Percentiles rank a stretch among this genome's conserved stretches.
Conservation (phyloP, 2,329 filamentous ascomycete species). For the Aspergillus sp. region DNA sequence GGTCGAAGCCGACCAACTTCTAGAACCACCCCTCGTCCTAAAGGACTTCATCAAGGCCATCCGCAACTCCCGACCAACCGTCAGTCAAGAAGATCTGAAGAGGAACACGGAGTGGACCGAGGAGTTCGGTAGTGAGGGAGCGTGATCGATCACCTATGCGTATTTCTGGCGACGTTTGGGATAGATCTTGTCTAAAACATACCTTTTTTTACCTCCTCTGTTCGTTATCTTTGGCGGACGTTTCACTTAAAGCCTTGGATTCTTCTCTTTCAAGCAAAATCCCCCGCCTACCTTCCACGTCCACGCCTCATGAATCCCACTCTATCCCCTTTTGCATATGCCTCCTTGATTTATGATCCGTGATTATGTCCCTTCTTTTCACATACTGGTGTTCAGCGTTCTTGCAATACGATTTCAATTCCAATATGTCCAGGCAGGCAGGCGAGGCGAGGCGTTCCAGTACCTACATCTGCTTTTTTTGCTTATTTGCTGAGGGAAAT, state of each 20-base stretch:
- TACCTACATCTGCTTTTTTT: slow-evolving; percentile 22
- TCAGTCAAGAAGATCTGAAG: slow-evolving; percentile 82
- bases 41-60: slow-evolving; percentile 96
- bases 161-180: background rate
- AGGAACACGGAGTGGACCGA: slow-evolving; percentile 91
- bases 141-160: slow-evolving; percentile 40
- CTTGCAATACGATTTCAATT: slow-evolving; percentile 23
- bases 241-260: background rate
- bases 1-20: slow-evolving; percentile 78
- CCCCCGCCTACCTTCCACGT: background rate
- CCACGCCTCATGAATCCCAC: background rate
- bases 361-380: slow-evolving; percentile 10
- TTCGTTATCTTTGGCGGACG: background rate
- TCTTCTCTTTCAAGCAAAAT: slow-evolving; percentile 1
- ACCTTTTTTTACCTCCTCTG: background rate
- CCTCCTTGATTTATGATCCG: slow-evolving; percentile 6
- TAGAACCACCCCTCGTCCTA: slow-evolving; percentile 82
- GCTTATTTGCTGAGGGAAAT: slow-evolving; percentile 3
- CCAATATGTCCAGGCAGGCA: slow-evolving; percentile 28
- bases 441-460: slow-evolving; percentile 32
- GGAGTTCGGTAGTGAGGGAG: slow-evolving; percentile 93
- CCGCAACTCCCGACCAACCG: slow-evolving; percentile 84
- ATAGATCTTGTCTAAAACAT: slow-evolving; percentile 13
- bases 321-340: slow-evolving; percentile 14
- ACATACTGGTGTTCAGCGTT: slow-evolving; percentile 36